A percentile compares a stretch with the other conserved stretches of the same genome.
Conservation (phyloP, 805 yeast genomes). For the Kuraishia cidri region DNA sequence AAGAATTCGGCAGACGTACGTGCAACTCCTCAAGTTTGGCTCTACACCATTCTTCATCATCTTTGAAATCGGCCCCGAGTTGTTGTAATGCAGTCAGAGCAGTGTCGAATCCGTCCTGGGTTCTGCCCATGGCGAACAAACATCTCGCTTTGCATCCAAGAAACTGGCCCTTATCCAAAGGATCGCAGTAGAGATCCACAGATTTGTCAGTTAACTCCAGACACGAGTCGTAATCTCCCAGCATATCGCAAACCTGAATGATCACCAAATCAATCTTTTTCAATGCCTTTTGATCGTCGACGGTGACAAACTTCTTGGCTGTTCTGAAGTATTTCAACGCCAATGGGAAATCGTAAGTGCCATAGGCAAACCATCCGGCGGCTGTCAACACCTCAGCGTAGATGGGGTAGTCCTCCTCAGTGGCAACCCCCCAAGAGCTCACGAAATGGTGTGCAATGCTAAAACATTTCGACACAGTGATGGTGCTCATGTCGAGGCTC, state of each 20-base stretch:
- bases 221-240: slow-evolving; percentile 23
- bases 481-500: slow-evolving; percentile 7
- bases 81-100: slow-evolving; percentile 25
- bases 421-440: slow-evolving; percentile 23
- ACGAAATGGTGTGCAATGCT: slow-evolving; percentile 30
- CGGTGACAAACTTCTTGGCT: slow-evolving; percentile 19
- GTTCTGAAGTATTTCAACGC: slow-evolving; percentile 30
- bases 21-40: slow-evolving; percentile 12
- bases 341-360: slow-evolving; percentile 29
- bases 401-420: slow-evolving; percentile 23
- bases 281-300: slow-evolving; percentile 11
- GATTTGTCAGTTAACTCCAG: slow-evolving; percentile 24
- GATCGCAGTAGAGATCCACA: slow-evolving; percentile 17
- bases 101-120: slow-evolving; percentile 22
- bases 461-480: slow-evolving; percentile 13
- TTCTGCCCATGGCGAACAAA: slow-evolving; percentile 18
- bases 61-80: slow-evolving; percentile 23
- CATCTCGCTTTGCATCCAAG: slow-evolving; percentile 27
- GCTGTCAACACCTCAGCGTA: slow-evolving; percentile 28
- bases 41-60: slow-evolving; percentile 17
- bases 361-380: slow-evolving; percentile 35
- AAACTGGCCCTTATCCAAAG: slow-evolving; percentile 24
- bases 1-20: slow-evolving; percentile 26
- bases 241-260: slow-evolving; percentile 19
- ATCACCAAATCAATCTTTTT: slow-evolving; percentile 20